Conservation (phyloP, 2,329 filamentous ascomycete genomes). For the Leptographium radiaticola region DNA sequence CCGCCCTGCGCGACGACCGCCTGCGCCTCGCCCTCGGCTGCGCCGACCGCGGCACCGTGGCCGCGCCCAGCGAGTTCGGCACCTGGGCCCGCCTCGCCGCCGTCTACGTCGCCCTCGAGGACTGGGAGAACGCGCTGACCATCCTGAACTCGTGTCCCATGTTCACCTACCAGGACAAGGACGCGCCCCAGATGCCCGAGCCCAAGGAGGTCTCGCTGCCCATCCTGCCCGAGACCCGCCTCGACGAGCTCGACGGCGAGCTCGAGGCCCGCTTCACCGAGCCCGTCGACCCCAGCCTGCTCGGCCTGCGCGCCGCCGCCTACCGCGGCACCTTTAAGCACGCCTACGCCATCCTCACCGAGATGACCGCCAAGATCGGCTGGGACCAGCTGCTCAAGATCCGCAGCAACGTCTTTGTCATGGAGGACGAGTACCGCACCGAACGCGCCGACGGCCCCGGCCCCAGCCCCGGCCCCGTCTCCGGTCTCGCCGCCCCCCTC, state of each 20-base stretch:
- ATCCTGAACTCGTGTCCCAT: conserved; percentile 98
- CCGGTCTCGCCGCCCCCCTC: conserved; percentile 35
- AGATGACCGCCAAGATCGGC: conserved; percentile 91
- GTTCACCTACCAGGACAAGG: conserved; percentile 99
- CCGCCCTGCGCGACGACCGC: conserved; percentile 49
- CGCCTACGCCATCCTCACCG: conserved; percentile 85
- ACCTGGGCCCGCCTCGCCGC: conserved; percentile 92
- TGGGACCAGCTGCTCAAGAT: conserved; percentile 96
- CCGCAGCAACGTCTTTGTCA: conserved; percentile 93
- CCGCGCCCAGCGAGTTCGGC: conserved; percentile 90
- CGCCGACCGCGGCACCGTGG: conserved; percentile 86
- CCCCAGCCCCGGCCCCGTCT: conserved; percentile 22
- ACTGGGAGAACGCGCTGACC: conserved; percentile 90
- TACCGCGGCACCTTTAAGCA: conserved; percentile 95
- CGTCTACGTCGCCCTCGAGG: conserved; percentile 85
- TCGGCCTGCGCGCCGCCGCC: conserved; percentile 72
- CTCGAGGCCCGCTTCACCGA: conserved; percentile 70
- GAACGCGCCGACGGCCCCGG: conserved; percentile 58
- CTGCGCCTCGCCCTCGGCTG: conserved; percentile 81
- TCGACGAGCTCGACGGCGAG: conserved; percentile 94
- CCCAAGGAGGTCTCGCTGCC: conserved; percentile 80
- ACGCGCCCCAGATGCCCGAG: conserved; percentile 87
- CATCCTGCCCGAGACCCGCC: conserved; percentile 72
- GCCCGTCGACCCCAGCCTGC: conserved; percentile 72
- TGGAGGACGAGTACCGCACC: conserved; percentile 95